Percentiles rank a stretch among this genome's conserved stretches.
phyloP scores from a whole-genome alignment of 306 rosid genomes.

The Purshia tridentata region DNA sequence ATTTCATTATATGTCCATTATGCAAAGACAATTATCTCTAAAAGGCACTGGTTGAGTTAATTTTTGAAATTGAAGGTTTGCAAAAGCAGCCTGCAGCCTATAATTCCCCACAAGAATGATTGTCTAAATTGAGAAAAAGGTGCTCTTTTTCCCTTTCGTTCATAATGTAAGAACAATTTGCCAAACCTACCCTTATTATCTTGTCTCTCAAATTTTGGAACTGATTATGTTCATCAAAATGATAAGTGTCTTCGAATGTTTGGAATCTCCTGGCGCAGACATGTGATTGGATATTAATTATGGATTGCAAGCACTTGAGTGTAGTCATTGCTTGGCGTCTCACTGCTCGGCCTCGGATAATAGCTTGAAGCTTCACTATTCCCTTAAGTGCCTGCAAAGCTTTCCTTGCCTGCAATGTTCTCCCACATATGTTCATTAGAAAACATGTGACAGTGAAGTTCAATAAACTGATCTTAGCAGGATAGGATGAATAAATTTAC shows the following conservation, averaged over 20 bases:
- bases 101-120: background rate
- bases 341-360: slow-evolving; percentile 86
- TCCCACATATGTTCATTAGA: slow-evolving; percentile 4
- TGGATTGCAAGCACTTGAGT: slow-evolving; percentile 82
- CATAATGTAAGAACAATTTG: background rate
- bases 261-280: slow-evolving; percentile 64
- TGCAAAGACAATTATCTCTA: background rate
- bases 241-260: slow-evolving; percentile 41
- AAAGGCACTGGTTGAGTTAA: background rate
- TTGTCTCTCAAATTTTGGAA: slow-evolving; percentile 51
- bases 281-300: slow-evolving; percentile 73
- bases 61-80: background rate
- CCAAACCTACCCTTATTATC: slow-evolving; percentile 49
- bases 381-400: slow-evolving; percentile 91
- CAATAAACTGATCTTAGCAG: background rate
- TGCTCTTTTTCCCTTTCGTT: background rate
- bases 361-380: slow-evolving; percentile 93
- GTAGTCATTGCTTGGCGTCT: slow-evolving; percentile 87
- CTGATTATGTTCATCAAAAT: slow-evolving; percentile 40
- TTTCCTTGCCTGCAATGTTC: slow-evolving; percentile 68
- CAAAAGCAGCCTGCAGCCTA: slow-evolving; percentile 2
- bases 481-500: background rate
- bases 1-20: background rate
- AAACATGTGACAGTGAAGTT: background rate
- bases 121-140: background rate